Evolutionary conservation across 805 yeast genomes (phyloP).

Genomic region (Komagataella populi): DNA sequence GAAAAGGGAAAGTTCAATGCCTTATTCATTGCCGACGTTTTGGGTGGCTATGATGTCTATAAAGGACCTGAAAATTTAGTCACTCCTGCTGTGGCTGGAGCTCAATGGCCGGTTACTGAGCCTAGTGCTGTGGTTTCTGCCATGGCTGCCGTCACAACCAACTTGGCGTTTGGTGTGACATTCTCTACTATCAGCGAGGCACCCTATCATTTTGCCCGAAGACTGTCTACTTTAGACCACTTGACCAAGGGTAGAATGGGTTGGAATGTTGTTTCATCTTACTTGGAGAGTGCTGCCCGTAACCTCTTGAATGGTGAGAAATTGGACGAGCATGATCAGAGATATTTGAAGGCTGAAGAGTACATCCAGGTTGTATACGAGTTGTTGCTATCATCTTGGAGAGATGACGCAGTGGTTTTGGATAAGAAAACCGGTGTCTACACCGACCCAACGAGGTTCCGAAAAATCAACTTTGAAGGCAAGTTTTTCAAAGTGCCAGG

Average conservation of each 20-base stretch:
- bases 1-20: slow-evolving; percentile 26
- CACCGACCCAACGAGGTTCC: slow-evolving; percentile 24
- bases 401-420: slow-evolving; percentile 24
- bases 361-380: slow-evolving; percentile 24
- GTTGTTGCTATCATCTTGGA: slow-evolving; percentile 27
- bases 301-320: slow-evolving; percentile 22
- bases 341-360: slow-evolving; percentile 27
- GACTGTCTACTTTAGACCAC: slow-evolving; percentile 30
- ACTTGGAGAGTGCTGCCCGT: slow-evolving; percentile 26
- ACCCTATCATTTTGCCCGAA: slow-evolving; percentile 26
- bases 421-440: slow-evolving; percentile 10
- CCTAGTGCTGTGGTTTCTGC: slow-evolving; percentile 24
- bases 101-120: slow-evolving; percentile 23
- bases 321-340: slow-evolving; percentile 24
- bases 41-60: slow-evolving; percentile 26
- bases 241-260: slow-evolving; percentile 28
- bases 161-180: slow-evolving; percentile 25
- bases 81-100: slow-evolving; percentile 12
- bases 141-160: slow-evolving; percentile 28
- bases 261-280: slow-evolving; percentile 33
- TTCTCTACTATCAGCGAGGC: slow-evolving; percentile 28
- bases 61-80: slow-evolving; percentile 18
- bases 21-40: slow-evolving; percentile 25
- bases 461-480: slow-evolving; percentile 27
- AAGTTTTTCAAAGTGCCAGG: slow-evolving; percentile 27